Conservation (phyloP, 2,329 filamentous ascomycete genomes). For the Clonostachys byssicola region DNA sequence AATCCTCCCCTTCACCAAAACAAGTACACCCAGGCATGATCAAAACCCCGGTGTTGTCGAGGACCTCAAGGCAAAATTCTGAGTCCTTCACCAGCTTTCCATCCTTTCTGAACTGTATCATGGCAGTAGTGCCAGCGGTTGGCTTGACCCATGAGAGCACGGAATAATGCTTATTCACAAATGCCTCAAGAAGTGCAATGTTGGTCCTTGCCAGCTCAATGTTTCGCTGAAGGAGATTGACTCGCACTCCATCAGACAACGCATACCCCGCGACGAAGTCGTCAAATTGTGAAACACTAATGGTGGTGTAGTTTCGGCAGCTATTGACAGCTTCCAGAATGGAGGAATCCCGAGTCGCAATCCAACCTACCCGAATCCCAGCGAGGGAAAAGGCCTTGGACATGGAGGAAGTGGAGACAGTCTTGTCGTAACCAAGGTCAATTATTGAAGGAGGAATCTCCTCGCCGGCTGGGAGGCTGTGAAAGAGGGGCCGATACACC, state of each 20-base stretch:
- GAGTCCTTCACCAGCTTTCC: constrained; percentile 65
- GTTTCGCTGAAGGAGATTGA: constrained; percentile 48
- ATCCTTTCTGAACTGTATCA: constrained; percentile 63
- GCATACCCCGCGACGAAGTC: constrained; percentile 76
- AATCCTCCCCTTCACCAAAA: constrained; percentile 65
- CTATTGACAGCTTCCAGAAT: constrained; percentile 61
- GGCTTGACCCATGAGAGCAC: constrained; percentile 70
- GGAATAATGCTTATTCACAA: constrained; percentile 59
- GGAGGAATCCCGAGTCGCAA: constrained; percentile 59
- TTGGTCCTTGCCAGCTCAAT: constrained; percentile 60
- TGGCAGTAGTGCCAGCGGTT: constrained; percentile 74
- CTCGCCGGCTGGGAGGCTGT: constrained; percentile 42
- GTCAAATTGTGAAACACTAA: constrained; percentile 79
- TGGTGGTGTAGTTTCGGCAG: constrained; percentile 79
- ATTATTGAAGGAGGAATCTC: constrained; percentile 59
- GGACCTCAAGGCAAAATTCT: constrained; percentile 65
- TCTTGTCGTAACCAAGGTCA: constrained; percentile 66
- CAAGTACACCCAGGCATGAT: constrained; percentile 69
- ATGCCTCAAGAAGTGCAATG: constrained; percentile 59
- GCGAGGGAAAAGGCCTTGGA: constrained; percentile 84
- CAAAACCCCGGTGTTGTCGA: constrained; percentile 68
- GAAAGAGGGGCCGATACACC: constrained; percentile 81
- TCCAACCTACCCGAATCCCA: constrained; percentile 79
- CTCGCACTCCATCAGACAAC: constrained; percentile 43
- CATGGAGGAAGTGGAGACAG: constrained; percentile 73